phyloP scores from a whole-genome alignment of 805 yeast genomes.

The Millerozyma acaciae region DNA sequence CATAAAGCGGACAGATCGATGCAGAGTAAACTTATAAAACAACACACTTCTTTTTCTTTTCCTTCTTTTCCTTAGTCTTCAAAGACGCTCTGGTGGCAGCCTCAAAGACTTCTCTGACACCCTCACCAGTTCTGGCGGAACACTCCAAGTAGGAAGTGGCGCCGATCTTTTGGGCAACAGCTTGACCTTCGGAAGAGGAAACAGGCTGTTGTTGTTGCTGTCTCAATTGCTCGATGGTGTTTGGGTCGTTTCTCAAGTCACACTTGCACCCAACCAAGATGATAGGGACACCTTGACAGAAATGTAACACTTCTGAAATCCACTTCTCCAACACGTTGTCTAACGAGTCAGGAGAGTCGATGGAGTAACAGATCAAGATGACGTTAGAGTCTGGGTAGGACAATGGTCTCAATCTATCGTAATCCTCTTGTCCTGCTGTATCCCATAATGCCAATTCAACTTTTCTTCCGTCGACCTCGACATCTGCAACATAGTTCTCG shows the following conservation, averaged over 20 bases:
- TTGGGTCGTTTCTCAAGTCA: slow-evolving; percentile 80
- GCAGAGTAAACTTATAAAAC: slow-evolving; percentile 45
- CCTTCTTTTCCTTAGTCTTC: slow-evolving; percentile 56
- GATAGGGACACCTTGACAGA: slow-evolving; percentile 92
- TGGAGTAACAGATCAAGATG: slow-evolving; percentile 84
- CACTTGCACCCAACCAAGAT: slow-evolving; percentile 89
- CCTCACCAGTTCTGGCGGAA: slow-evolving; percentile 87
- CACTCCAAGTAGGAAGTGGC: slow-evolving; percentile 86
- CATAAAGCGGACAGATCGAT: slow-evolving; percentile 1
- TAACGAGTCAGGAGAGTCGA: slow-evolving; percentile 87
- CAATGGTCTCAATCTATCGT: slow-evolving; percentile 87
- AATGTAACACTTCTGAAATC: slow-evolving; percentile 90
- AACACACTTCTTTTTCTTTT: slow-evolving; percentile 68
- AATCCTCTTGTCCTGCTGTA: slow-evolving; percentile 98
- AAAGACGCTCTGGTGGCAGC: slow-evolving; percentile 90
- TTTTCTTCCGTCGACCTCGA: slow-evolving; percentile 53
- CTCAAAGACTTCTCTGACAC: slow-evolving; percentile 90
- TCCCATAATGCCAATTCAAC: slow-evolving; percentile 96
- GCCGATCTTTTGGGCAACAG: slow-evolving; percentile 85
- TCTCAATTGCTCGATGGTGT: slow-evolving; percentile 69
- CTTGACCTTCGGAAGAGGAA: slow-evolving; percentile 74
- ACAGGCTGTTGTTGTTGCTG: slow-evolving; percentile 80
- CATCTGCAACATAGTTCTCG: slow-evolving; percentile 97
- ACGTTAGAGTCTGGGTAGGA: slow-evolving; percentile 93
- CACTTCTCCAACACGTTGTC: slow-evolving; percentile 95